Percentiles rank a stretch among this genome's conserved stretches.
Evolutionary conservation across 23 red algal genomes (phyloP).

Genomic region (Gracilariopsis chorda): DNA sequence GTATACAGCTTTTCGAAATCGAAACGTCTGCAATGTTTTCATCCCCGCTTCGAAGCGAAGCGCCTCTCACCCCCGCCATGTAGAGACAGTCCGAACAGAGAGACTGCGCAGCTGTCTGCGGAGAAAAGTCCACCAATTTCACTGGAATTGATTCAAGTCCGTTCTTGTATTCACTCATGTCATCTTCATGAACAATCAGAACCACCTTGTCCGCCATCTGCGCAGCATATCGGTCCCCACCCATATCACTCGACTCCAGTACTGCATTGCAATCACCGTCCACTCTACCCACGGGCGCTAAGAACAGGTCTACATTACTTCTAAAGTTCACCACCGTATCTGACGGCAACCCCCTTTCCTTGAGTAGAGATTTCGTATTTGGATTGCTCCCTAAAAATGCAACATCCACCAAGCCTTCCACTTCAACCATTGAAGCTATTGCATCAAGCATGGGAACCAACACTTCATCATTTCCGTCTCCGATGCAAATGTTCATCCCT

Average conservation of each 20-base stretch:
- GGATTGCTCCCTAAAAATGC: constrained; percentile 24
- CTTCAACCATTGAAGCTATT: neutral
- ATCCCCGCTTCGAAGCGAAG: neutral
- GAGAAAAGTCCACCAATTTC: constrained; percentile 9
- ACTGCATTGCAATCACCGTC: constrained; percentile 37
- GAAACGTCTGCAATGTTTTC: constrained; percentile 24
- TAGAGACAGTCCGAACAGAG: constrained; percentile 28
- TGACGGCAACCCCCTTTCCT: constrained; percentile 19
- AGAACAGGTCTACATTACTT: constrained; percentile 27
- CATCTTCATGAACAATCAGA: constrained; percentile 25
- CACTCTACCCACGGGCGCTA: constrained; percentile 25
- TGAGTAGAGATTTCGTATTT: neutral
- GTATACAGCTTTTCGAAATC: neutral
- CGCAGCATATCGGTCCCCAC: constrained; percentile 27
- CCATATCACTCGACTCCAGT: neutral
- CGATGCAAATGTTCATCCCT: constrained; percentile 52
- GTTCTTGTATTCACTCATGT: neutral
- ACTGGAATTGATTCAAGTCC: constrained; percentile 29
- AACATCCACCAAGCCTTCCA: constrained; percentile 43
- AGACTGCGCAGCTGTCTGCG: neutral
- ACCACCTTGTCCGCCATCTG: constrained; percentile 33
- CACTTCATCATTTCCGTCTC: constrained; percentile 4
- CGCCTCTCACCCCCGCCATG: constrained; percentile 19
- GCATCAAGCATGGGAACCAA: constrained; percentile 17
- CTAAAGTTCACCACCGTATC: constrained; percentile 46